Conservation (phyloP, 352 stramenopile genomes). For the Phytophthora sansomeana region DNA sequence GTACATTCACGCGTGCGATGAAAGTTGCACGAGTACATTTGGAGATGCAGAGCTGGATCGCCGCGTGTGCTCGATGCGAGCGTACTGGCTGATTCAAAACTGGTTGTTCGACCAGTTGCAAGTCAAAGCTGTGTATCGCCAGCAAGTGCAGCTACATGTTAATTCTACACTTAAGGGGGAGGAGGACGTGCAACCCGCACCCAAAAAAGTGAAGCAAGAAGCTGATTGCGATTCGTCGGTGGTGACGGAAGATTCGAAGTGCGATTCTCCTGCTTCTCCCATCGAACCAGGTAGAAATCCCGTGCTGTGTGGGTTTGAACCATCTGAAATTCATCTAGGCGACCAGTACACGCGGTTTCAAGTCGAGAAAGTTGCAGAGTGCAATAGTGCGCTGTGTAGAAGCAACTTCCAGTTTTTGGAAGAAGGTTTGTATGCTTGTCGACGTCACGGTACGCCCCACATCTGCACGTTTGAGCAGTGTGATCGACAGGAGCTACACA, state of each 20-base stretch:
- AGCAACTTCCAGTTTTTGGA: conserved; percentile 73
- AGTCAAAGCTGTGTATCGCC: conserved; percentile 17
- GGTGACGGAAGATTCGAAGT: neutral
- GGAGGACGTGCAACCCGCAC: conserved; percentile 16
- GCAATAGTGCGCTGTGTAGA: conserved; percentile 44
- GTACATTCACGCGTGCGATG: conserved; percentile 86
- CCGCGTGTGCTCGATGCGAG: conserved; percentile 74
- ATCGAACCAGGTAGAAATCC: conserved; percentile 1
- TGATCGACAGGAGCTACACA: conserved; percentile 57
- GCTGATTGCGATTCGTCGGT: neutral
- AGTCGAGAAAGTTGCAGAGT: conserved; percentile 52
- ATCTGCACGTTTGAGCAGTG: conserved; percentile 84
- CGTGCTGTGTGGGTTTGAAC: conserved; percentile 44
- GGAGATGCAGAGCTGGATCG: conserved; percentile 66
- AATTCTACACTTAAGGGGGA: conserved; percentile 20
- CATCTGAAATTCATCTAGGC: conserved; percentile 68
- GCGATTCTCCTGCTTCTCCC: neutral
- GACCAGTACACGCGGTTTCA: conserved; percentile 65
- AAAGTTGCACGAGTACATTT: conserved; percentile 70
- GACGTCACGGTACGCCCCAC: conserved; percentile 68
- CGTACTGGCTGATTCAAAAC: conserved; percentile 82
- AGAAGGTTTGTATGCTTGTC: conserved; percentile 77
- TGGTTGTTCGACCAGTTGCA: conserved; percentile 82
- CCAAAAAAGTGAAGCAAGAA: conserved; percentile 28
- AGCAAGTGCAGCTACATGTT: conserved; percentile 22